Evolutionary conservation across 768 basidiomycete species (phyloP).

Genomic region (Lentinula sp.): DNA sequence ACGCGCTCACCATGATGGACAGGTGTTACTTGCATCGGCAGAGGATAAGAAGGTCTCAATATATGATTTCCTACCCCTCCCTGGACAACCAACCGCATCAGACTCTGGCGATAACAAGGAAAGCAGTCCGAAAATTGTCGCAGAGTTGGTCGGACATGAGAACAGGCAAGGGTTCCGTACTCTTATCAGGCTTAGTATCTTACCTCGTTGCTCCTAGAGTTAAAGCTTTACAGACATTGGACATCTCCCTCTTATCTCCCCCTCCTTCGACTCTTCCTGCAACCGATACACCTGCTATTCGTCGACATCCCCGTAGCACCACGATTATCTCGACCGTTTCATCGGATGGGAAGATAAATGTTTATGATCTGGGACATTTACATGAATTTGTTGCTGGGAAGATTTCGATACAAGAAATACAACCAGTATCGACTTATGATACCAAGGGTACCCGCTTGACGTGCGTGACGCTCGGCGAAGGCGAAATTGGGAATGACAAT

Average conservation of each 20-base stretch:
- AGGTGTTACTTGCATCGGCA: conserved; percentile 76
- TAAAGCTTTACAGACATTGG: conserved; percentile 70
- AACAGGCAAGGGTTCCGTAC: conserved; percentile 61
- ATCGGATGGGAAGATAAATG: conserved; percentile 80
- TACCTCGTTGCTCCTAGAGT: conserved; percentile 41
- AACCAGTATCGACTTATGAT: conserved; percentile 66
- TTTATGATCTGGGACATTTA: conserved; percentile 64
- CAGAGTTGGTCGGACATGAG: conserved; percentile 70
- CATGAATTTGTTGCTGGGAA: conserved; percentile 19
- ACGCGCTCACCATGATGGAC: conserved; percentile 35
- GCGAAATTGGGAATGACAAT: conserved; percentile 19
- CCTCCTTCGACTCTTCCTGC: conserved; percentile 10
- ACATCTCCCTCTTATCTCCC: conserved; percentile 47
- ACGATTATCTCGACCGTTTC: conserved; percentile 74
- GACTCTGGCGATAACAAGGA: background rate
- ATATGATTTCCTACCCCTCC: conserved; percentile 53
- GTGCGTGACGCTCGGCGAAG: conserved; percentile 59
- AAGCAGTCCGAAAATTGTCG: conserved; percentile 50
- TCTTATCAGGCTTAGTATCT: background rate
- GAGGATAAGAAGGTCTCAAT: conserved; percentile 88
- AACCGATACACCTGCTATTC: conserved; percentile 8
- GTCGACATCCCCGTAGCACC: conserved; percentile 28
- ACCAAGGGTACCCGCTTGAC: conserved; percentile 84
- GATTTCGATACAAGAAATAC: conserved; percentile 28
- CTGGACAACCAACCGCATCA: conserved; percentile 16